Evolutionary conservation across 352 stramenopile genomes (phyloP), one percentile per base, ranked within the genome.

Genomic region (Pythium pectinolyticum): DNA sequence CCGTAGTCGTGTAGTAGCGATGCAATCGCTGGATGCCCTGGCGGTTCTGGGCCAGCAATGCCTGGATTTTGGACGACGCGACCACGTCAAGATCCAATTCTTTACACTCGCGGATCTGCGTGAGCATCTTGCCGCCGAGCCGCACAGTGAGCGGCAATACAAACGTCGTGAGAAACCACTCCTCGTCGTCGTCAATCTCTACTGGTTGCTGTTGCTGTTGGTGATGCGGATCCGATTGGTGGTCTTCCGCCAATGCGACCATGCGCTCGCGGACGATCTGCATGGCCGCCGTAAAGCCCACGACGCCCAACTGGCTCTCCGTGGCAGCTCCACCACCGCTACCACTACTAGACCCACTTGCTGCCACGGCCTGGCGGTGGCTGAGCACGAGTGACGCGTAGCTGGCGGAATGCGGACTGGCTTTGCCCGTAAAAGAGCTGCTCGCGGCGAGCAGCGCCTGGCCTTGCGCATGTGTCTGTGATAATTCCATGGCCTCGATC

Each of bases 131-230:
- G 0, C 67, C 63, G 25, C 75, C 80, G 25, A 86, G 66, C 20
- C 72, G 70, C 12, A 84, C 67, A 0, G 76, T 76, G 9, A 89
- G 64, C 6, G 77, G 80, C 15, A 86, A 61, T n/a, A 89, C 50
- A 40, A 72, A 87, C 7, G 75, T 77, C 20, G 77, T 67, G 60
- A 86, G 73, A 41, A 89, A 84, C 77, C 80, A 87, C 57, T 84
- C 80, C 35, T 86, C 77, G 57, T 84, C 80, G 58, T 87, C 74
- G 24, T 87, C 74, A 37, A 87, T 87, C 47, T 83, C 74, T 12
- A 59, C 10, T 14, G 49, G 24, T 6, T 61, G 34, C 22, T 66
- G 53, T 1, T 68, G 62, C 37, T 68, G 54, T 52, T 69, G 50
- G 15, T n/a, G n/a, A n/a, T n/a, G 73, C 59, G 48, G n/a, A 14